A percentile compares a stretch with the other conserved stretches of the same genome.
phyloP scores from a whole-genome alignment of 2,329 filamentous ascomycete genomes.

The Epichloe uncinata region DNA sequence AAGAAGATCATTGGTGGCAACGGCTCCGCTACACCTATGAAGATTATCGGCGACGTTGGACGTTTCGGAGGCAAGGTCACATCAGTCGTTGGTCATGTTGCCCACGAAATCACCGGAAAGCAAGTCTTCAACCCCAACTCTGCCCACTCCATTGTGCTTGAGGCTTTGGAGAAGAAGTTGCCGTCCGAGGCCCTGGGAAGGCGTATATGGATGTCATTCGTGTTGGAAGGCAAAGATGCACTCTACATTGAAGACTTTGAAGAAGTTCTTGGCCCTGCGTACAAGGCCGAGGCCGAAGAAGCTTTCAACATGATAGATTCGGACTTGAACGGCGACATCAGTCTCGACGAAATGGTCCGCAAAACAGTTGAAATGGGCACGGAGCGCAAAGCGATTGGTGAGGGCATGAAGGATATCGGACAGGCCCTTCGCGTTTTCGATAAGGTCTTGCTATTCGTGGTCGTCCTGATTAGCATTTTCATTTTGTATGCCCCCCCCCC shows the following conservation, averaged over 20 bases:
- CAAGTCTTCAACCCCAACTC: conserved; percentile 89
- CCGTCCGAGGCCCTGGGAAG: conserved; percentile 87
- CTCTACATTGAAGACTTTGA: conserved; percentile 69
- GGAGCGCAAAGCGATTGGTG: conserved; percentile 75
- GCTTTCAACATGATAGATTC: conserved; percentile 70
- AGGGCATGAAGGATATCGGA: conserved; percentile 95
- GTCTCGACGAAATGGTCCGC: conserved; percentile 86
- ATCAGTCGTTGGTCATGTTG: conserved; percentile 82
- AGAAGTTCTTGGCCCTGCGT: conserved; percentile 70
- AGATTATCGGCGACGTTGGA: conserved; percentile 62
- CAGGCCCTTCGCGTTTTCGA: conserved; percentile 89
- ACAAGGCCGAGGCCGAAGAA: conserved; percentile 69
- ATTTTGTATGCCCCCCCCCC: conserved; percentile 50
- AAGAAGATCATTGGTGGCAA: conserved; percentile 25
- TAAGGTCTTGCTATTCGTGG: conserved; percentile 67
- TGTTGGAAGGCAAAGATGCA: conserved; percentile 73
- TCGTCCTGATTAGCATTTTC: conserved; percentile 68
- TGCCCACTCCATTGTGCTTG: conserved; percentile 76
- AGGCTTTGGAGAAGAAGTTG: conserved; percentile 72
- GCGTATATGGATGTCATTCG: conserved; percentile 96
- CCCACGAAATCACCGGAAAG: conserved; percentile 89
- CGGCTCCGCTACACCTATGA: conserved; percentile 64
- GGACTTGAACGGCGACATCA: conserved; percentile 88
- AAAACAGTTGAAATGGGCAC: conserved; percentile 74
- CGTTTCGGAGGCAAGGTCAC: conserved; percentile 88